phyloP scores from a whole-genome alignment of 2,329 filamentous ascomycete genomes.

The Aspergillus quadricinctus region DNA sequence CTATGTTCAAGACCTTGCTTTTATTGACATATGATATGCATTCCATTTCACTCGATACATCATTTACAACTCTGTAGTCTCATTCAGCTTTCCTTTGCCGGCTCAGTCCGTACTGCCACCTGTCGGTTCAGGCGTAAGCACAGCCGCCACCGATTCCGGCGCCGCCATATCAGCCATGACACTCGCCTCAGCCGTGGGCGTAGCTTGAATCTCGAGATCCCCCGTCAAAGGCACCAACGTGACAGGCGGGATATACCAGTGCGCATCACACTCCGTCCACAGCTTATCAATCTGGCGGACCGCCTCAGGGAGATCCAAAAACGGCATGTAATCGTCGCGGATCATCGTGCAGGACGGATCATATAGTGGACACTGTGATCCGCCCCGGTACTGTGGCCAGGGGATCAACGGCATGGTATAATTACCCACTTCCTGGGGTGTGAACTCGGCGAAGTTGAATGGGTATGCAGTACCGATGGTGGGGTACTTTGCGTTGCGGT shows the following conservation, averaged over 20 bases:
- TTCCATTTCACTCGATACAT: not conserved
- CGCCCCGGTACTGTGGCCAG: conserved; percentile 19
- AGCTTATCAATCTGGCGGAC: conserved; percentile 13
- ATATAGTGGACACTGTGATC: conserved; percentile 13
- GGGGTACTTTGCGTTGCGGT: conserved; percentile 20
- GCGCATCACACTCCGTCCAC: conserved; percentile 15
- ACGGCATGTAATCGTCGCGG: conserved; percentile 20
- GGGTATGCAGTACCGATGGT: conserved; percentile 17
- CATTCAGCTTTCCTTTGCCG: no score
- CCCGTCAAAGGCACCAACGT: conserved; percentile 13
- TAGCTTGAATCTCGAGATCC: not conserved
- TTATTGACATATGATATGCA: no score
- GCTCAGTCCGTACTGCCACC: not conserved
- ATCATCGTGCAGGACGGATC: conserved; percentile 15
- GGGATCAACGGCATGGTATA: conserved; percentile 17
- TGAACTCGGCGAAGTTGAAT: conserved; percentile 20
- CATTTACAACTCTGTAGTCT: not conserved
- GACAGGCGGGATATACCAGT: conserved; percentile 22
- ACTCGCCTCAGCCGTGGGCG: not conserved
- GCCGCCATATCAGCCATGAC: conserved; percentile 1
- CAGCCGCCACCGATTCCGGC: not conserved
- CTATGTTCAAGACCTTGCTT: no score
- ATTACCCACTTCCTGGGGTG: conserved; percentile 14
- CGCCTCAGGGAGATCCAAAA: conserved; percentile 16
- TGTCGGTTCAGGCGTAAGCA: conserved; percentile 1